Conservation (phyloP, 495 filamentous ascomycete genomes). For the Aspergillus mulundensis region DNA sequence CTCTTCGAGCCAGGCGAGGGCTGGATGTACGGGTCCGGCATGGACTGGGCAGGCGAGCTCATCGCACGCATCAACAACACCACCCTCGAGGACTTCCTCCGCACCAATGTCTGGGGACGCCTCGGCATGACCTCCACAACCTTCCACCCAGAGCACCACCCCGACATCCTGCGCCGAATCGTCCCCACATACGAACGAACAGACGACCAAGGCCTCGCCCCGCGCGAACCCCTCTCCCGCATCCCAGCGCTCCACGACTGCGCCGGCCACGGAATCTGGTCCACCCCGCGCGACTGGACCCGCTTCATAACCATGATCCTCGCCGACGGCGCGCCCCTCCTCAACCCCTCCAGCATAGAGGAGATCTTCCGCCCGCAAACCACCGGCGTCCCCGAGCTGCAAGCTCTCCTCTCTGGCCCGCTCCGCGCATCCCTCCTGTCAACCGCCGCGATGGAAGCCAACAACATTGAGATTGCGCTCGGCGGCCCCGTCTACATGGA, state of each 20-base stretch:
- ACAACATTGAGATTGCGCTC: background rate
- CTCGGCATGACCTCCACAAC: constrained; percentile 37
- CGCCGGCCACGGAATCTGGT: background rate
- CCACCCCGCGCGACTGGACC: background rate
- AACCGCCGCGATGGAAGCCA: background rate
- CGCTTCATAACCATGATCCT: background rate
- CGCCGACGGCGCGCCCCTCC: background rate
- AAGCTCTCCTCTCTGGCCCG: background rate
- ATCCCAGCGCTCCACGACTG: background rate
- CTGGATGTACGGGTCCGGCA: constrained; percentile 38
- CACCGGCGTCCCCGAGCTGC: background rate
- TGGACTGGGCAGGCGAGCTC: constrained; percentile 43
- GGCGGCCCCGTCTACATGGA: background rate
- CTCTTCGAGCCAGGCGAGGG: constrained; percentile 39
- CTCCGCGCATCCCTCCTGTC: background rate
- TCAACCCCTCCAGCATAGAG: background rate
- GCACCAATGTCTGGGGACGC: constrained; percentile 32
- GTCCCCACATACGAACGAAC: background rate
- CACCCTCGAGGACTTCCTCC: constrained; percentile 38
- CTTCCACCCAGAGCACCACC: constrained; percentile 5
- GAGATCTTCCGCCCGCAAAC: background rate
- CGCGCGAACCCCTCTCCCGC: background rate
- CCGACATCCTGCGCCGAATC: background rate
- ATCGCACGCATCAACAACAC: constrained; percentile 29
- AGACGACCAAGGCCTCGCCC: background rate